phyloP scores from a whole-genome alignment of 495 filamentous ascomycete genomes.

The Neurospora pannonica region DNA sequence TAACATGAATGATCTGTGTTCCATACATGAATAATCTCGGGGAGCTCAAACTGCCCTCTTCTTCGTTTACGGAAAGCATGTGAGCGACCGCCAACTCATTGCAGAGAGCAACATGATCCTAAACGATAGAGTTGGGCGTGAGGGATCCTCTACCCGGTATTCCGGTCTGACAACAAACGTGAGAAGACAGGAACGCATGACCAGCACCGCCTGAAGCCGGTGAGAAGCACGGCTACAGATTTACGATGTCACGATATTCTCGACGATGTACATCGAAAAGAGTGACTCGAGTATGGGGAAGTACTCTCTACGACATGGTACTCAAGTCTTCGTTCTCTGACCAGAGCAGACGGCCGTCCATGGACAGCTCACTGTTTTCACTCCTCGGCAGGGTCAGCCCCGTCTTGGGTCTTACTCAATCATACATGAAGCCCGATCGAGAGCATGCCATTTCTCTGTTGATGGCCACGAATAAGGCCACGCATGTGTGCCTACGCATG shows the following conservation, averaged over 20 bases:
- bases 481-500: background rate
- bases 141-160: background rate
- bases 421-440: background rate
- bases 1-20: background rate
- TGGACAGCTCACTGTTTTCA: background rate
- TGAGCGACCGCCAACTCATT: background rate
- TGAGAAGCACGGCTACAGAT: background rate
- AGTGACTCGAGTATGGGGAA: background rate
- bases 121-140: background rate
- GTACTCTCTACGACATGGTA: background rate
- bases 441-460: background rate
- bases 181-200: background rate
- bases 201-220: background rate
- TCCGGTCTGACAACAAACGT: background rate
- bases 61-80: background rate
- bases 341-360: background rate
- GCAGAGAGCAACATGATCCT: background rate
- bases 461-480: background rate
- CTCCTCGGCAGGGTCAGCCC: background rate
- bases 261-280: background rate
- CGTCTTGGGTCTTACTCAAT: background rate
- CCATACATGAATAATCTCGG: background rate
- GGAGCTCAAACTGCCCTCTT: background rate
- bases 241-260: background rate
- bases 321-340: background rate